Conservation (phyloP, 768 basidiomycete species). For the Tylopilus sp. region DNA sequence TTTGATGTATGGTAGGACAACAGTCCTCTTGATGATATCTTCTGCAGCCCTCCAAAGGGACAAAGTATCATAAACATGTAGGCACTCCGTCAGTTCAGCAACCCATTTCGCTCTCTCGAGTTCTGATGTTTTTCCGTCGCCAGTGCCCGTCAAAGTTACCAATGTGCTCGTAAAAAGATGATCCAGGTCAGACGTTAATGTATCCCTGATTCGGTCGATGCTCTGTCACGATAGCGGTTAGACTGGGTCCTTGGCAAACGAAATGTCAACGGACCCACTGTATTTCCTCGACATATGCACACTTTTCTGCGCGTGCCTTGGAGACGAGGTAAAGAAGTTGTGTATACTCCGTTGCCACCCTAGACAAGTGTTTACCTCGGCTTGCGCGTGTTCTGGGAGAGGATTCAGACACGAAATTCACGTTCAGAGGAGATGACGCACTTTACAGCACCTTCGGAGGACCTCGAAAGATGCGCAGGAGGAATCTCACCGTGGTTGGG, state of each 20-base stretch:
- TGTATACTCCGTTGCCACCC: conserved; percentile 88
- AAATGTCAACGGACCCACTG: conserved; percentile 66
- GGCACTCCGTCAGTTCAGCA: conserved; percentile 71
- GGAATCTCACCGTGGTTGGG: conserved; percentile 33
- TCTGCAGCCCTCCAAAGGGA: conserved; percentile 86
- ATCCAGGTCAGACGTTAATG: conserved; percentile 83
- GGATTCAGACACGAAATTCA: conserved; percentile 5
- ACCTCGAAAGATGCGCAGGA: conserved; percentile 28
- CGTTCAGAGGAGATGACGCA: conserved; percentile 6
- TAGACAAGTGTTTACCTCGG: conserved; percentile 73
- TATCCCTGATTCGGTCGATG: conserved; percentile 78
- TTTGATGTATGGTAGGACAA: conserved; percentile 73
- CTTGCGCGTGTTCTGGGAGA: conserved; percentile 51
- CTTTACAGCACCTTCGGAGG: conserved; percentile 37
- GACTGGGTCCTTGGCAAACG: conserved; percentile 3
- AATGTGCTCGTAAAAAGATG: conserved; percentile 71
- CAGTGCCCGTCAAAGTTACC: conserved; percentile 44
- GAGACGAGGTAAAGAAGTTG: conserved; percentile 87
- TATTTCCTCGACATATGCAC: conserved; percentile 76
- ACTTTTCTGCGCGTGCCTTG: conserved; percentile 75
- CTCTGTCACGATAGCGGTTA: conserved; percentile 46
- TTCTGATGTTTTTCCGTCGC: conserved; percentile 51
- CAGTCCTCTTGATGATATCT: conserved; percentile 69
- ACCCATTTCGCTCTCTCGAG: conserved; percentile 60
- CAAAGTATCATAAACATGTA: conserved; percentile 75